Base-by-base conservation (phyloP, 352 stramenopile species). In the Plasmopara halstedii region DNA sequence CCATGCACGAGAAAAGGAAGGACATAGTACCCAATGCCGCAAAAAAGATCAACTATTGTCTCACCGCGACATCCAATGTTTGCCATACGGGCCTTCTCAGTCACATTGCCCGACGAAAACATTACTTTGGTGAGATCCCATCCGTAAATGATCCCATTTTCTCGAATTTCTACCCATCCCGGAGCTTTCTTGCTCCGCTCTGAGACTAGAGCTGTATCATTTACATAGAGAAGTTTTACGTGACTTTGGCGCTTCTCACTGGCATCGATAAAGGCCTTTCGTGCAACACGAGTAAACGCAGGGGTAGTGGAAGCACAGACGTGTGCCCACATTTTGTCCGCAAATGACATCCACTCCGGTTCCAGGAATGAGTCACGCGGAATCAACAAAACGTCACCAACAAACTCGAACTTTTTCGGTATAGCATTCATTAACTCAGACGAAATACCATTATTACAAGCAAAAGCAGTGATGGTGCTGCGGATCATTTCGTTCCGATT, bases 1-100 rank as follows among this genome's bases (percentile, higher is more conserved):
- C 85, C 93, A 50, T 96, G 77, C 33, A 98, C 74, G 4, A 98
- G 69, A 41, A 97, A 96, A 0, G 94, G 95, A 15, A 99, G 62
- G 20, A 97, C 92, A 53, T 98, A 99, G 61, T 99, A 99, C 11
- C 95, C 95, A 61, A 99, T 98, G n/a, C 95, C 95, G 27, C 89
- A 94, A 50, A 98, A 99, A 35, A 99, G 72, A 54, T 99, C 95
- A 23, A 98, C 81, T 21, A 99, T 84, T 1, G 83, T 66, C 46
- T 99, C 91, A 17, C 67, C 81, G 14, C 53, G 50, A 61, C 88
- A 95, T 0, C 87, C 75, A 43, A 90, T 85, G 21, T 41, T 67
- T 21, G 70, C 94, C 73, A 98, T 97, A 19, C 94, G 85, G 31
- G 89, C 88, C 60, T 98, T 98, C 63, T 99, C 95, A 2, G 92